A percentile compares a stretch with the other conserved stretches of the same genome.
Evolutionary conservation across 805 yeast species (phyloP).

Genomic region (Pichia pseudocactophila): DNA sequence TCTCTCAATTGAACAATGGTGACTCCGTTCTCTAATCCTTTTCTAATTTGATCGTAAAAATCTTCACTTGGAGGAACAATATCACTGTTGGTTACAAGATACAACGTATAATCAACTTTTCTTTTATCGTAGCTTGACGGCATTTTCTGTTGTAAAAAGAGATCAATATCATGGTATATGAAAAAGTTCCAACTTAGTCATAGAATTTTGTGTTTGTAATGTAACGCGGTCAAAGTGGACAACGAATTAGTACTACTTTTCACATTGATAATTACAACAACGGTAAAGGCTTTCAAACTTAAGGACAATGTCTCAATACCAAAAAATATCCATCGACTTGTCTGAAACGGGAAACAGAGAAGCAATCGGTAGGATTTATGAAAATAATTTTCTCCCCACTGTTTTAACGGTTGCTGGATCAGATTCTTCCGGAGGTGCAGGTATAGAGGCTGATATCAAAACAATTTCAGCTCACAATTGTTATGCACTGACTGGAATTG

Average conservation of each 20-base stretch:
- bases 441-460: constrained; percentile 84
- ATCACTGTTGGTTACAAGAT: constrained; percentile 72
- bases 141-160: no score
- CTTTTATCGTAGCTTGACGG: background rate
- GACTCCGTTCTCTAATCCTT: constrained; percentile 61
- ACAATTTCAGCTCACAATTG: constrained; percentile 73
- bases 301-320: background rate
- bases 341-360: background rate
- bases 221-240: no score
- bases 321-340: background rate
- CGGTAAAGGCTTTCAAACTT: no score
- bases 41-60: constrained; percentile 52
- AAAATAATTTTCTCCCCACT: constrained; percentile 21
- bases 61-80: constrained; percentile 56
- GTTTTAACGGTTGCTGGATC: constrained; percentile 61
- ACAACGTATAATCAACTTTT: constrained; percentile 47
- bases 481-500: constrained; percentile 68
- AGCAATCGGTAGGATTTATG: constrained; percentile 4
- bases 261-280: no score
- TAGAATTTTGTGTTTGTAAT: no score
- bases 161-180: no score
- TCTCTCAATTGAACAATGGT: constrained; percentile 81
- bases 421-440: constrained; percentile 89
- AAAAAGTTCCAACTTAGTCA: no score
- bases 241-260: no score